These are phyloP conservation scores for Cucurbita argyrosperma DNA, from an alignment of 306 rosid genomes.

Conservation along the genomic window DNA sequence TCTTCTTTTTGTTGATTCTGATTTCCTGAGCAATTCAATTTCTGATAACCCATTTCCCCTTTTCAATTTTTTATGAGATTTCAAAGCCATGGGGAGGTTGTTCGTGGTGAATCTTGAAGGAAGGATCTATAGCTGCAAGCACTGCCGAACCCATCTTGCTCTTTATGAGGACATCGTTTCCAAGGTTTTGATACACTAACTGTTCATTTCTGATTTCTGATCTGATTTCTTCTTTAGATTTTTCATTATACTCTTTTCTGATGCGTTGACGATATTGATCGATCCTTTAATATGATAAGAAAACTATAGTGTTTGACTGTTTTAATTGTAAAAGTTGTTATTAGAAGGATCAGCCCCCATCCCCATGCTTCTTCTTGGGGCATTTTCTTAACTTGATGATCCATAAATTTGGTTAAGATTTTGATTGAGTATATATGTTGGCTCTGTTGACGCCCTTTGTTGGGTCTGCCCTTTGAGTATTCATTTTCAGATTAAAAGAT, in stretches of 20 bases:
- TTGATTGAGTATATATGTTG: neutral
- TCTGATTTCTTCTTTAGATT: neutral
- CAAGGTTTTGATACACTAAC: neutral
- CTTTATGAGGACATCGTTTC: conserved; percentile 9
- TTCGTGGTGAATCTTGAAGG: conserved; percentile 13
- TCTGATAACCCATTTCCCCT: neutral
- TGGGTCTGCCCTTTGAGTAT: neutral
- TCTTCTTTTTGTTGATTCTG: neutral
- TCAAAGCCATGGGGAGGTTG: conserved; percentile 11
- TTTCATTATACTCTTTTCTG: neutral
- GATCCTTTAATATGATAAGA: neutral
- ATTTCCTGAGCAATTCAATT: neutral
- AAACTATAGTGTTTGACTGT: neutral
- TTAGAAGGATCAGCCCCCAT: neutral
- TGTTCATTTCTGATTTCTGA: neutral
- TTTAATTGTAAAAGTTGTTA: neutral
- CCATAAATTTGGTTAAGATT: neutral
- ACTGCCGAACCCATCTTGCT: conserved; percentile 17
- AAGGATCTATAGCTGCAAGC: conserved; percentile 12
- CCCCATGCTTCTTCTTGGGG: neutral
- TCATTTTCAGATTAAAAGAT: neutral
- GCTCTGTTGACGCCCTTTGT: neutral
- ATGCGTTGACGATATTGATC: neutral
- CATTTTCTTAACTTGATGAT: neutral
- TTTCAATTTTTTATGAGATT: neutral